phyloP scores from a whole-genome alignment of 2,329 filamentous ascomycete genomes.

The Beauveria scarabaeidicola region DNA sequence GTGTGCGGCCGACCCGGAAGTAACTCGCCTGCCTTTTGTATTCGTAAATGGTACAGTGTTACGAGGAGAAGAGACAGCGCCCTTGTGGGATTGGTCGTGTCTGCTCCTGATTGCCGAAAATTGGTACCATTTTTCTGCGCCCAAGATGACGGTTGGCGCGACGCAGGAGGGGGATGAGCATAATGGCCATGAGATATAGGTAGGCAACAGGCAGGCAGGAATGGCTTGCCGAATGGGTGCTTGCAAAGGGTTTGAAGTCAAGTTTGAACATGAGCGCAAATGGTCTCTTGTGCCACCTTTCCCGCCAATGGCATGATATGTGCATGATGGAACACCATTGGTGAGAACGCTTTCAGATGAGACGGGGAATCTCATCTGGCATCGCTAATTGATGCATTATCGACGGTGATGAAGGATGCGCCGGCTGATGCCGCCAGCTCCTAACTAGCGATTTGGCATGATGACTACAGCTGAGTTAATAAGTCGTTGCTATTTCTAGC shows the following conservation, averaged over 20 bases:
- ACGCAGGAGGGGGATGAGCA: neutral
- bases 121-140: neutral
- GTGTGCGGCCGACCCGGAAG: neutral
- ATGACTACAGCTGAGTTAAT: neutral
- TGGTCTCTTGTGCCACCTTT: neutral
- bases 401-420: neutral
- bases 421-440: neutral
- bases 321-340: neutral
- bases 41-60: neutral
- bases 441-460: neutral
- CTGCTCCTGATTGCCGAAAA: neutral
- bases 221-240: neutral
- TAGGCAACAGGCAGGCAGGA: neutral
- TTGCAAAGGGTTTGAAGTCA: neutral
- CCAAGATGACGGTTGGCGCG: neutral
- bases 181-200: constrained; percentile 1
- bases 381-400: neutral
- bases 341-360: neutral
- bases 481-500: constrained; percentile 7
- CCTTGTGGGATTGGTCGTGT: neutral
- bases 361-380: neutral
- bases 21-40: too few relatives aligned
- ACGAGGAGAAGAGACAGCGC: neutral
- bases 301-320: neutral
- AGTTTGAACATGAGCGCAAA: neutral